Conservation (phyloP, 257 asterid species). For the Mitragyna speciosa region DNA sequence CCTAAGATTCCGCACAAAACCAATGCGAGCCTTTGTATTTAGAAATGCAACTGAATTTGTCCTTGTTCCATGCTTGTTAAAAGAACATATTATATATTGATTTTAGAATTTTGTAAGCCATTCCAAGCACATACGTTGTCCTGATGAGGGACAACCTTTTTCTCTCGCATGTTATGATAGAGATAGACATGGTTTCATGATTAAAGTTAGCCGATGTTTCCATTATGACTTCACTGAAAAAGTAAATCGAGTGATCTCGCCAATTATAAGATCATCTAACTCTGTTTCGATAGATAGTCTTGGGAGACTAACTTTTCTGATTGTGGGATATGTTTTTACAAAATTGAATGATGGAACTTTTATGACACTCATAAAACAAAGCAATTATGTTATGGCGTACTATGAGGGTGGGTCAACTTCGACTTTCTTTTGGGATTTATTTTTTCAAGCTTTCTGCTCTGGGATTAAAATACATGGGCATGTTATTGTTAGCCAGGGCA, state of each 20-base stretch:
- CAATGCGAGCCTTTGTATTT: not conserved
- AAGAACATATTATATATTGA: too few relatives aligned
- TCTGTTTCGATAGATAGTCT: not conserved
- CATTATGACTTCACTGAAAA: not conserved
- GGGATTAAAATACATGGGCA: not conserved
- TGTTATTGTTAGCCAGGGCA: not conserved
- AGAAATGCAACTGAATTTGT: not conserved
- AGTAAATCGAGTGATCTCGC: not conserved
- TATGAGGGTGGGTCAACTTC: not conserved
- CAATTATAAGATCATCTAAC: not conserved
- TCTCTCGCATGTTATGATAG: not conserved
- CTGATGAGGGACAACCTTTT: not conserved
- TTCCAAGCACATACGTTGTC: not conserved
- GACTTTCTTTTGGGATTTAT: not conserved
- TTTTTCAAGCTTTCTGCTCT: not conserved
- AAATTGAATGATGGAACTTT: not conserved
- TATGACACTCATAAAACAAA: not conserved
- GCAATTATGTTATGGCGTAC: not conserved
- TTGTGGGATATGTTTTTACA: too few relatives aligned
- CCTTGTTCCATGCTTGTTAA: not conserved
- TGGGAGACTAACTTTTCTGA: too few relatives aligned
- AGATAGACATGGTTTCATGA: not conserved
- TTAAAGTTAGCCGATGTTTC: not conserved
- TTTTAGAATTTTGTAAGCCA: not conserved
- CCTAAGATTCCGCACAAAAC: not conserved